Evolutionary conservation across 2,329 filamentous ascomycete species (phyloP).

Genomic region (Pseudogymnoascus sp.): DNA sequence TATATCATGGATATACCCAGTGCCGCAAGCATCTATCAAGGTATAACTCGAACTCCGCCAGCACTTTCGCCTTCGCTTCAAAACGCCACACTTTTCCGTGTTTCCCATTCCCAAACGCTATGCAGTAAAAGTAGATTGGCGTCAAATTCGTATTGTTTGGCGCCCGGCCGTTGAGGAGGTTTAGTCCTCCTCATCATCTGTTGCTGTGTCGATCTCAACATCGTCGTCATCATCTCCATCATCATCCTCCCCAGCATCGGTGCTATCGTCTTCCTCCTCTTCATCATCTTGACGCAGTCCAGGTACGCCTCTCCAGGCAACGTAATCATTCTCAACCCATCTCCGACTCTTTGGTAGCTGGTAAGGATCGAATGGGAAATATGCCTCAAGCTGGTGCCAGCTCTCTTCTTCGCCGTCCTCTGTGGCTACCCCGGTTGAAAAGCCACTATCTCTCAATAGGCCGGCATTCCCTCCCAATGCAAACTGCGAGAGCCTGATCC

Average conservation of each 20-base stretch:
- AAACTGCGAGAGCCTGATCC: conserved; percentile 69
- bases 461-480: conserved; percentile 44
- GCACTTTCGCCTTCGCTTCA: background rate
- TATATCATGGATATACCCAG: conserved; percentile 2
- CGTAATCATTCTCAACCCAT: conserved; percentile 81
- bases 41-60: conserved; percentile 4
- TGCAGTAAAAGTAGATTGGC: conserved; percentile 5
- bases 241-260: conserved; percentile 29
- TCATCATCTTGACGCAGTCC: conserved; percentile 56
- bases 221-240: background rate
- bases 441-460: conserved; percentile 46
- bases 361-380: conserved; percentile 97
- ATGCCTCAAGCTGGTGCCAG: conserved; percentile 80
- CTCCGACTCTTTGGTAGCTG: conserved; percentile 77
- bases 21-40: background rate
- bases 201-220: conserved; percentile 3
- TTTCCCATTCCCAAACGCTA: conserved; percentile 5
- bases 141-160: background rate
- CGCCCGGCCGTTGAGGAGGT: background rate
- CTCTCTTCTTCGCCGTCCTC: conserved; percentile 53
- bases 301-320: conserved; percentile 69
- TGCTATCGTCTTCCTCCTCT: conserved; percentile 47
- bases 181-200: conserved; percentile 7
- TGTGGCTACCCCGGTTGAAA: conserved; percentile 42
- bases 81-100: conserved; percentile 8